These are phyloP conservation scores for Odonthalia washingtoniensis DNA, from an alignment of 31 red algal genomes.

Conservation along the genomic window DNA sequence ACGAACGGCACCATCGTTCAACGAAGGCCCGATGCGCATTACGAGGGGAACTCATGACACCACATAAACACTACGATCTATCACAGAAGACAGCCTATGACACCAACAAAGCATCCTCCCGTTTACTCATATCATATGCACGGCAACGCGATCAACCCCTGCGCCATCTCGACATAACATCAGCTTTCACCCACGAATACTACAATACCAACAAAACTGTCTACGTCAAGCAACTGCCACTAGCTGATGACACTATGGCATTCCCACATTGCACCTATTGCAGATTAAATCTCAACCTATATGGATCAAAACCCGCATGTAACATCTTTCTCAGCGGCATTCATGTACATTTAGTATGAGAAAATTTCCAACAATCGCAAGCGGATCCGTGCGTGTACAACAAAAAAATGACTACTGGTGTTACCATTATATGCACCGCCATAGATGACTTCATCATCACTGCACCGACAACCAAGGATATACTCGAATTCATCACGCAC, in stretches of 20 bases:
- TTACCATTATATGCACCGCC: too few relatives aligned
- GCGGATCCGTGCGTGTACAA: too few relatives aligned
- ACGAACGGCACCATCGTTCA: background rate
- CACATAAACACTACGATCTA: conserved; percentile 12
- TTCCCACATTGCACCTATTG: background rate
- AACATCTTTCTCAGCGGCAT: too few relatives aligned
- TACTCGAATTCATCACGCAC: too few relatives aligned
- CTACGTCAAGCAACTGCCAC: conserved; percentile 11
- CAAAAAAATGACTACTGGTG: too few relatives aligned
- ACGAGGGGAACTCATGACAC: conserved; percentile 41
- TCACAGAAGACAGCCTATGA: conserved; percentile 10
- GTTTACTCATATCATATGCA: background rate
- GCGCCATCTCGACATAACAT: conserved; percentile 38
- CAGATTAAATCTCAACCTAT: background rate
- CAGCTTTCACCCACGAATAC: too few relatives aligned
- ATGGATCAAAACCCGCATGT: conserved; percentile 21
- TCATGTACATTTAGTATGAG: too few relatives aligned
- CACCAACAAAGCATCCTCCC: background rate
- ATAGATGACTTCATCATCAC: too few relatives aligned
- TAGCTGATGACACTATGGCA: conserved; percentile 14
- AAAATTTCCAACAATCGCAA: too few relatives aligned
- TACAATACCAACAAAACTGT: conserved; percentile 14
- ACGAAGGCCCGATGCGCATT: conserved; percentile 28
- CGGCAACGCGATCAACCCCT: conserved; percentile 10
- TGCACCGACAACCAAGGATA: too few relatives aligned